These are phyloP conservation scores for Nigrospora sphaerica DNA, from an alignment of 2,329 filamentous ascomycete species.

Conservation along the genomic window DNA sequence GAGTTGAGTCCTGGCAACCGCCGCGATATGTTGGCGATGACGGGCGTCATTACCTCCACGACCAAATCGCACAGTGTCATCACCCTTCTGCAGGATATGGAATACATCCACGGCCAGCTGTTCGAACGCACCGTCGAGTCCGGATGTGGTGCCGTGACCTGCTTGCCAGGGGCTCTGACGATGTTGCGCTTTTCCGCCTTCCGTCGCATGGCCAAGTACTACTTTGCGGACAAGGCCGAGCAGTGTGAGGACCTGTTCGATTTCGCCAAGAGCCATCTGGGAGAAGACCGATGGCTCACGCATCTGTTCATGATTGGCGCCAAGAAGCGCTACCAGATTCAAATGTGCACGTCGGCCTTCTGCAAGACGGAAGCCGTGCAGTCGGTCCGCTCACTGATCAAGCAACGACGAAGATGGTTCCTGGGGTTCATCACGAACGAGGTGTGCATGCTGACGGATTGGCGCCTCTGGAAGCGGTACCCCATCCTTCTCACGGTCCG, in stretches of 20 bases:
- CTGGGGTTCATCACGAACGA: slow-evolving; percentile 97
- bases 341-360: slow-evolving; percentile 95
- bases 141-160: slow-evolving; percentile 88
- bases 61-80: slow-evolving; percentile 83
- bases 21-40: slow-evolving; percentile 94
- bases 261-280: slow-evolving; percentile 89
- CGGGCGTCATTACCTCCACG: slow-evolving; percentile 91
- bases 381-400: slow-evolving; percentile 75
- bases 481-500: slow-evolving; percentile 79
- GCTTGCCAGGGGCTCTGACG: slow-evolving; percentile 88
- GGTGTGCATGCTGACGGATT: slow-evolving; percentile 94
- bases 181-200: slow-evolving; percentile 96
- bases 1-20: slow-evolving; percentile 89
- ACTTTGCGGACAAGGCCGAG: slow-evolving; percentile 95
- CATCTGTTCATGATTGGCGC: slow-evolving; percentile 99
- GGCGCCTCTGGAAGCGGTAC: slow-evolving; percentile 85
- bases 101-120: slow-evolving; percentile 94
- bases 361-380: slow-evolving; percentile 98
- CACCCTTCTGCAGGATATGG: slow-evolving; percentile 93
- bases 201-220: slow-evolving; percentile 93
- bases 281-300: slow-evolving; percentile 93
- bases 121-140: slow-evolving; percentile 96
- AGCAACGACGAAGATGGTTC: slow-evolving; percentile 95
- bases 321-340: slow-evolving; percentile 87
- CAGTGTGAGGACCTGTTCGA: slow-evolving; percentile 95